These are phyloP conservation scores for Pleoardoris graminearum DNA, from an alignment of 2,329 filamentous ascomycete species.

Conservation along the genomic window DNA sequence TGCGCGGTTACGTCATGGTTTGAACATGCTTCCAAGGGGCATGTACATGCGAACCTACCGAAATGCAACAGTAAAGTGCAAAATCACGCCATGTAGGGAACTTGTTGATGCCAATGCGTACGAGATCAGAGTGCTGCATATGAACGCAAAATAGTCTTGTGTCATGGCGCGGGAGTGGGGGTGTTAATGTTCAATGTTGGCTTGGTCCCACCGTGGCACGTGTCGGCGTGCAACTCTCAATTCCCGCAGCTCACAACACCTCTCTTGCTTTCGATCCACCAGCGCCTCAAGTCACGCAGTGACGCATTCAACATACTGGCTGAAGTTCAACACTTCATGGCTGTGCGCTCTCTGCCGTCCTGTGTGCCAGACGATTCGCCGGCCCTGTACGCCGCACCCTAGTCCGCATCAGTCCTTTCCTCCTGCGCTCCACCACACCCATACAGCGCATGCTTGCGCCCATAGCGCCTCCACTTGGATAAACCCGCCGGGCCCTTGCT, in stretches of 20 bases:
- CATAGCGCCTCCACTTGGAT: slow-evolving; percentile 25
- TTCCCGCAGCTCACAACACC: background rate
- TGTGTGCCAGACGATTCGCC: background rate
- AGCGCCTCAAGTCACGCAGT: background rate
- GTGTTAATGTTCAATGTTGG: no score
- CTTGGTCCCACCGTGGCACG: background rate
- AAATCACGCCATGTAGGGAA: background rate
- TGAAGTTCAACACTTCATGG: slow-evolving; percentile 44
- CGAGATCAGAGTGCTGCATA: no score
- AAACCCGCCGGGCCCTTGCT: slow-evolving; percentile 21
- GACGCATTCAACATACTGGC: slow-evolving; percentile 24
- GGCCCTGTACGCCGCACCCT: slow-evolving; percentile 10
- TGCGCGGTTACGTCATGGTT: background rate
- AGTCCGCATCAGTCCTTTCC: slow-evolving; percentile 11
- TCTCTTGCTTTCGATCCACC: background rate
- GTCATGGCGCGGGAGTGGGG: background rate
- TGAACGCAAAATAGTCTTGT: background rate
- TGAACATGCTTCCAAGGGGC: background rate
- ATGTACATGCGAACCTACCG: background rate
- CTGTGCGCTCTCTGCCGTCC: background rate
- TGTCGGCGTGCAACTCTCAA: background rate
- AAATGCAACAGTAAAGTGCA: background rate
- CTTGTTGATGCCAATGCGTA: background rate
- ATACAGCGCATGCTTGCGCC: slow-evolving; percentile 34
- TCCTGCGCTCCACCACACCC: slow-evolving; percentile 15